Evolutionary conservation across 2,329 filamentous ascomycete genomes (phyloP).

Genomic region (Leptodontidium sp.): DNA sequence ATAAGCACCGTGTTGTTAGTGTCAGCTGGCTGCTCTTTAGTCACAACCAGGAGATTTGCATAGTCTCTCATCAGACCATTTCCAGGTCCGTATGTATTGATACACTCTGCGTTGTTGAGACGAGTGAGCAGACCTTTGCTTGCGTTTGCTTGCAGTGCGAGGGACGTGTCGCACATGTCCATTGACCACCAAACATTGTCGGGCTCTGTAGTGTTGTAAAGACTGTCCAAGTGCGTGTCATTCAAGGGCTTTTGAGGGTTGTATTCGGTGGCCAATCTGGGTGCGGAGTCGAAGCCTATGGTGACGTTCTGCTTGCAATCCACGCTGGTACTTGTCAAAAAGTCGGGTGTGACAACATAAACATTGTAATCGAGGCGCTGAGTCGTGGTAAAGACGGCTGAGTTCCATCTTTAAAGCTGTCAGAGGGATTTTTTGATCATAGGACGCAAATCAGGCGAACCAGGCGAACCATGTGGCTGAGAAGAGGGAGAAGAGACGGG

Average conservation of each 20-base stretch:
- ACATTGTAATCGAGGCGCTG: constrained; percentile 37
- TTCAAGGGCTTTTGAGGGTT: not conserved
- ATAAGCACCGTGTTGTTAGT: constrained; percentile 32
- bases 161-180: constrained; percentile 24
- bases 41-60: constrained; percentile 36
- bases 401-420: constrained; percentile 32
- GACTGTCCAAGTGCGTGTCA: not conserved
- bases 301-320: constrained; percentile 28
- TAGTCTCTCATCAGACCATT: constrained; percentile 27
- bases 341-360: constrained; percentile 33
- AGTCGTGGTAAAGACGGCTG: constrained; percentile 36
- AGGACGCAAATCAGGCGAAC: not conserved
- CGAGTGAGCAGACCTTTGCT: constrained; percentile 25
- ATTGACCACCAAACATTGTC: constrained; percentile 18
- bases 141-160: constrained; percentile 21
- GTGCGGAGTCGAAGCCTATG: not conserved
- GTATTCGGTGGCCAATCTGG: not conserved
- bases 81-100: constrained; percentile 33
- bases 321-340: constrained; percentile 25
- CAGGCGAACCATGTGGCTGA: not conserved
- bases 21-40: constrained; percentile 30
- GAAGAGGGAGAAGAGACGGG: not conserved
- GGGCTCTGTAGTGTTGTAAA: not conserved
- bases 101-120: constrained; percentile 35
- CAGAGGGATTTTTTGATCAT: not conserved